phyloP scores from a whole-genome alignment of 129 eudicot genomes.

The Oenanthe sinensis region DNA sequence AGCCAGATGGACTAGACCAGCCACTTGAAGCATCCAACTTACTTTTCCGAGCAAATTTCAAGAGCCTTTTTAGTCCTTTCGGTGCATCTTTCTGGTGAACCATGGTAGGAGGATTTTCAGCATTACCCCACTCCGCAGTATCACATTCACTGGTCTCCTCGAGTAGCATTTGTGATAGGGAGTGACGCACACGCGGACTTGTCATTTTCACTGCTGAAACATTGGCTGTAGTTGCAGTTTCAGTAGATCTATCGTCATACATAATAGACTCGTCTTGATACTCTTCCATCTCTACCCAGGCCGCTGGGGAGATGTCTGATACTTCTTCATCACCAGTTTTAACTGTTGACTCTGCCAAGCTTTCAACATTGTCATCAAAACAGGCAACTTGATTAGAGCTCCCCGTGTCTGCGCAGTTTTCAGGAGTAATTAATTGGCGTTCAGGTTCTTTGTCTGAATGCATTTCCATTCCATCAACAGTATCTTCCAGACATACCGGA shows the following conservation, averaged over 20 bases:
- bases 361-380: conserved; percentile 20
- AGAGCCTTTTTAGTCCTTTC: conserved; percentile 79
- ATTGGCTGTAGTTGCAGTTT: conserved; percentile 28
- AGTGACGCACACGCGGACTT: conserved; percentile 75
- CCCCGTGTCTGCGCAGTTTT: conserved; percentile 24
- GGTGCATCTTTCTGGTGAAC: conserved; percentile 90
- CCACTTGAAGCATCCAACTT: conserved; percentile 60
- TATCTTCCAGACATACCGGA: conserved; percentile 26
- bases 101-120: conserved; percentile 76
- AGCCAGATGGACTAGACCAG: conserved; percentile 72
- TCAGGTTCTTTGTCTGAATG: conserved; percentile 19
- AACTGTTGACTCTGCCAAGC: conserved; percentile 21
- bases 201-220: conserved; percentile 27
- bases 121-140: conserved; percentile 77
- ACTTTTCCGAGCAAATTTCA: conserved; percentile 87
- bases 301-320: conserved; percentile 51
- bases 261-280: conserved; percentile 40
- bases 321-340: conserved; percentile 40
- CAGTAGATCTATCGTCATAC: conserved; percentile 25
- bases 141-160: conserved; percentile 82
- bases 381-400: conserved; percentile 15
- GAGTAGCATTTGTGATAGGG: conserved; percentile 91
- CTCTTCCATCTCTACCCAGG: conserved; percentile 77
- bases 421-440: conserved; percentile 21
- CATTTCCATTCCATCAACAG: conserved; percentile 19